Percentiles rank a stretch among this genome's conserved stretches.
These are phyloP conservation scores for Plasmodium billcollinsi DNA, from an alignment of 169 alveolate genomes.

Conservation along the genomic window DNA sequence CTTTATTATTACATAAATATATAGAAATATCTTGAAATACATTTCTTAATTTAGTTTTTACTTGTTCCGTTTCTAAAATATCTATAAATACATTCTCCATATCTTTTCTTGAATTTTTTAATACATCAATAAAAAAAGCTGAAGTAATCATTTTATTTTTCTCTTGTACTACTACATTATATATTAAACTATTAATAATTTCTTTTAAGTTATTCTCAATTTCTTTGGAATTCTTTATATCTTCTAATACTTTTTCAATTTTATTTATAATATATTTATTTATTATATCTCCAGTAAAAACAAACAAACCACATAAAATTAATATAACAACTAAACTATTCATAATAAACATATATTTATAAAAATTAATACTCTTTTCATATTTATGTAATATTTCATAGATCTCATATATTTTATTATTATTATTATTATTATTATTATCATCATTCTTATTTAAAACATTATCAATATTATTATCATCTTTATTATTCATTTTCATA, in stretches of 20 bases:
- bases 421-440: background rate
- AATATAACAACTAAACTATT: background rate
- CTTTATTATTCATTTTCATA: background rate
- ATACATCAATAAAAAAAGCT: constrained; percentile 8
- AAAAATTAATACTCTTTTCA: constrained; percentile 2
- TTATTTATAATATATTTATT: background rate
- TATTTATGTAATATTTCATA: background rate
- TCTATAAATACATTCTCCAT: constrained; percentile 17
- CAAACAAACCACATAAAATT: background rate
- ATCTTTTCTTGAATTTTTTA: constrained; percentile 10
- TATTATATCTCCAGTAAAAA: constrained; percentile 11
- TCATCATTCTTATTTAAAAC: background rate
- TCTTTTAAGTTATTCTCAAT: constrained; percentile 14
- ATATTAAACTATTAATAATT: constrained; percentile 4
- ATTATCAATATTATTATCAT: background rate
- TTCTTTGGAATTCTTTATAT: constrained; percentile 10
- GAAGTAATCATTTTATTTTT: constrained; percentile 19
- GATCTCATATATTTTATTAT: constrained; percentile 1
- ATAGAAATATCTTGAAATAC: background rate
- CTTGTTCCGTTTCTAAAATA: constrained; percentile 26
- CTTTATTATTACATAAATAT: constrained; percentile 25
- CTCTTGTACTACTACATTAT: background rate
- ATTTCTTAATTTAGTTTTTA: constrained; percentile 1
- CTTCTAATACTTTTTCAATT: constrained; percentile 17
- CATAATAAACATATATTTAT: constrained; percentile 9